Evolutionary conservation across 2,329 filamentous ascomycete species (phyloP).

Genomic region (Colletotrichum paranaense): DNA sequence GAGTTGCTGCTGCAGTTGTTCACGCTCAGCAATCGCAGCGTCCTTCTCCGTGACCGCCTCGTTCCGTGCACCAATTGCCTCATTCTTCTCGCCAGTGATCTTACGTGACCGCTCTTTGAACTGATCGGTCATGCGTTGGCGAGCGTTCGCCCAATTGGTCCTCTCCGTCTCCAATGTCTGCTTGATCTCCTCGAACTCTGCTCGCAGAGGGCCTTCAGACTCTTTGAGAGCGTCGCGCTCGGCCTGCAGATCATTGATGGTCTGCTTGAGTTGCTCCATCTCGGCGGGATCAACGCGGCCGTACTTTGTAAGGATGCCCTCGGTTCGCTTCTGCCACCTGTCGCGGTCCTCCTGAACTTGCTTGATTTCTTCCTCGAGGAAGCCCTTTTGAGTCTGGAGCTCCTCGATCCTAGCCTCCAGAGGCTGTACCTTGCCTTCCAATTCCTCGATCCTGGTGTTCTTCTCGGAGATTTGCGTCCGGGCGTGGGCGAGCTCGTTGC

Average conservation of each 20-base stretch:
- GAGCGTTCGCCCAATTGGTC: constrained; percentile 61
- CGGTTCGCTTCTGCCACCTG: constrained; percentile 93
- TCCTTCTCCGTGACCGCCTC: constrained; percentile 63
- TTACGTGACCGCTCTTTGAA: constrained; percentile 70
- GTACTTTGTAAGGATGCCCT: constrained; percentile 96
- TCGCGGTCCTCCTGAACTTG: constrained; percentile 92
- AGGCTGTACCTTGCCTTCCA: constrained; percentile 82
- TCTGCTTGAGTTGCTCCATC: constrained; percentile 87
- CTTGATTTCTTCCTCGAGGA: constrained; percentile 88
- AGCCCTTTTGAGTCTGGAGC: constrained; percentile 82
- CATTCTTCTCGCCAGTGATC: constrained; percentile 65
- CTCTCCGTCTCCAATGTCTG: constrained; percentile 65
- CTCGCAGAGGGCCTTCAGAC: constrained; percentile 62
- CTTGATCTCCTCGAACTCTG: constrained; percentile 64
- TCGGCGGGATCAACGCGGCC: constrained; percentile 95
- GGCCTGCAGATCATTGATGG: constrained; percentile 72
- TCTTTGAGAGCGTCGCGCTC: constrained; percentile 71
- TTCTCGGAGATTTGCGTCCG: constrained; percentile 82
- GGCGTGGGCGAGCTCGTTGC: constrained; percentile 85
- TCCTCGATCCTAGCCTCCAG: constrained; percentile 84
- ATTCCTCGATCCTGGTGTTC: constrained; percentile 77
- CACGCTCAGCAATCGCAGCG: constrained; percentile 64
- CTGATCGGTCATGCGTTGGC: constrained; percentile 68
- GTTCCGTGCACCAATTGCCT: constrained; percentile 62
- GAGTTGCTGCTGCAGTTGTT: constrained; percentile 62